Evolutionary conservation across 2,329 filamentous ascomycete genomes (phyloP), one percentile per base, ranked within the genome.

Genomic region (Colletotrichum sp.): DNA sequence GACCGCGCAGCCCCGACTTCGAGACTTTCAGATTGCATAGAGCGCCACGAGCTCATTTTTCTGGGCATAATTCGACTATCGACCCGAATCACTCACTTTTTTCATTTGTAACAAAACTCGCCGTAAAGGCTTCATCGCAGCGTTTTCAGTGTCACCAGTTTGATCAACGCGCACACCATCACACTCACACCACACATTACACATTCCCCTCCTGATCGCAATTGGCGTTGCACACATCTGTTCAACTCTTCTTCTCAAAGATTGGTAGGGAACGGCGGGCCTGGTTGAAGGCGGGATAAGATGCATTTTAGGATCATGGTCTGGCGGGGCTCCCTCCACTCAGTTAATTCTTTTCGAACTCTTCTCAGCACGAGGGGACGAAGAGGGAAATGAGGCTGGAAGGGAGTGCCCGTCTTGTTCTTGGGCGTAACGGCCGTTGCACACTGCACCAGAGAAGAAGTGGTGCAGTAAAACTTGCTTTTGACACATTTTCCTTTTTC

Each of bases 281-380:
- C 65, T 69, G 70, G 74, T 57, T 74, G 70, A 49, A 73, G 70
- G 73, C 59, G 70, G 73, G 74, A 72, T 68, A 57, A 76, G 74
- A 76, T 76, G 74, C 70, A 76, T 76, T 74, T 76, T 69, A 64
- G 74, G 74, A 69, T 71, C 60, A 74, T 26, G 44, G 74, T 73
- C 52, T 69, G 70, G 24, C 74, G 74, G 65, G 64, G 36, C 44
- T 57, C 34, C 28, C 69, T 52, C 36, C 65, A 28, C 70, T 49
- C 36, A 21, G n/a, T 59, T 52, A 26, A 76, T 65, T 34, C 24
- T 16, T 7, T n/a, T 57, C 44, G 13, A 21, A 32, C 24, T n/a
- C 12, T 60, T 30, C 55, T 66, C 44, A n/a, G 26, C 12, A 32
- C 21, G 13, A 28, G 32, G 12, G 4, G 59, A 16, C 32, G 21